Percentiles rank a stretch among this genome's conserved stretches.
phyloP scores from a whole-genome alignment of 1,284 basidiomycete species.

The Takashimella tepidaria region DNA sequence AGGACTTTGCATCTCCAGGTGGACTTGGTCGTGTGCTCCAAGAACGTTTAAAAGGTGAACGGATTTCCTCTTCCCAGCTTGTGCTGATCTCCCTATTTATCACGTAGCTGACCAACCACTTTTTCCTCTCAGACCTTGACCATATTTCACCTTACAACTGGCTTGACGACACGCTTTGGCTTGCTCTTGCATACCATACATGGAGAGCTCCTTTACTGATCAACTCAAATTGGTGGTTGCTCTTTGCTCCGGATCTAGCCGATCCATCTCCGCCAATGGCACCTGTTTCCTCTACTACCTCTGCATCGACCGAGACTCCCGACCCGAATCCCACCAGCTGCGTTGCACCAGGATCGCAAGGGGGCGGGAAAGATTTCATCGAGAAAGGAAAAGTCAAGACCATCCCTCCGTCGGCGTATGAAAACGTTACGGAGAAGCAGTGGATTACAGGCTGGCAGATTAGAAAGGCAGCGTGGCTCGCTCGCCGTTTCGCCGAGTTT shows the following conservation, averaged over 20 bases:
- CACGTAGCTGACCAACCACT: background rate
- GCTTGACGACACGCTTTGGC: conserved; percentile 94
- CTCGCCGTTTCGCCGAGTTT: conserved; percentile 71
- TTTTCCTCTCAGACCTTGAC: conserved; percentile 64
- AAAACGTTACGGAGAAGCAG: conserved; percentile 39
- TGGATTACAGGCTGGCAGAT: conserved; percentile 78
- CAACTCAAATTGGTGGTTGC: conserved; percentile 97
- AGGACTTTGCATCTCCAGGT: conserved; percentile 60
- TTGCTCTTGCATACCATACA: conserved; percentile 82
- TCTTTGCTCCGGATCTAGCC: conserved; percentile 58
- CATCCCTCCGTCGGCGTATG: conserved; percentile 34
- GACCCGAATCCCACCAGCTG: conserved; percentile 23
- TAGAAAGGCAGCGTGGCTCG: conserved; percentile 76
- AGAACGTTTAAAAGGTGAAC: conserved; percentile 69
- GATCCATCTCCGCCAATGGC: conserved; percentile 44
- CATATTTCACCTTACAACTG: conserved; percentile 82
- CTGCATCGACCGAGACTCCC: conserved; percentile 14
- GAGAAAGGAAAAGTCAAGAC: conserved; percentile 27
- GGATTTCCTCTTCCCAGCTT: conserved; percentile 1
- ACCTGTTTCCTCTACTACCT: conserved; percentile 11
- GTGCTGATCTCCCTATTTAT: background rate
- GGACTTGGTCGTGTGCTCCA: conserved; percentile 71
- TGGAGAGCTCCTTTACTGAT: conserved; percentile 81
- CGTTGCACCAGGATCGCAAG: conserved; percentile 23
- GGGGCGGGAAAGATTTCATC: conserved; percentile 46